A percentile compares a stretch with the other conserved stretches of the same genome.
Conservation (phyloP, 2,329 filamentous ascomycete species). For the Chalara sp. region DNA sequence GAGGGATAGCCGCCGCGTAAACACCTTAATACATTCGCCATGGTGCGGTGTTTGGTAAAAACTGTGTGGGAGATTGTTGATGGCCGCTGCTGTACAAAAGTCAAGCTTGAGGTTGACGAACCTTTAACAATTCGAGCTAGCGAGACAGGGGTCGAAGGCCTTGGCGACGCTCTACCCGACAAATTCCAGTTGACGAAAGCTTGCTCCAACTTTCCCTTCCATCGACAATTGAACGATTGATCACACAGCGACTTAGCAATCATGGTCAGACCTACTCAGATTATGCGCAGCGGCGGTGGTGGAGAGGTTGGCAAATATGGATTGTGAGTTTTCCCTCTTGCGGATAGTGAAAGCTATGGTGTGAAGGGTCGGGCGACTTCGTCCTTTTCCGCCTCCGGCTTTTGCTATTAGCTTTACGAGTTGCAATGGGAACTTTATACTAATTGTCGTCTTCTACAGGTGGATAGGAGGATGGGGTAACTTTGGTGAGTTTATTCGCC, state of each 20-base stretch:
- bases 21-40: conserved; percentile 51
- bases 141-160: too few relatives aligned
- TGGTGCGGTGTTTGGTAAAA: conserved; percentile 18
- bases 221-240: too few relatives aligned
- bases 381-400: too few relatives aligned
- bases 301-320: conserved; percentile 28
- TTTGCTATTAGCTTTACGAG: too few relatives aligned
- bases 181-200: too few relatives aligned
- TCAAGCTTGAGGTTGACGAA: too few relatives aligned
- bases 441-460: conserved; percentile 18
- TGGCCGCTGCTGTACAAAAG: too few relatives aligned
- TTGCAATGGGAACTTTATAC: conserved; percentile 4
- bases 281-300: conserved; percentile 25
- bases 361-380: too few relatives aligned
- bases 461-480: conserved; percentile 28
- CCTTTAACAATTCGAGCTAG: too few relatives aligned
- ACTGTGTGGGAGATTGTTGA: too few relatives aligned
- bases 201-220: too few relatives aligned
- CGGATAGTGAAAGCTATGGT: not conserved
- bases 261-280: conserved; percentile 28
- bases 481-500: conserved; percentile 22
- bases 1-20: conserved; percentile 67
- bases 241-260: conserved; percentile 9
- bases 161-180: too few relatives aligned
- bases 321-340: conserved; percentile 25